Base-by-base conservation (phyloP, 2,329 filamentous ascomycete genomes). In the Periconia sp. region DNA sequence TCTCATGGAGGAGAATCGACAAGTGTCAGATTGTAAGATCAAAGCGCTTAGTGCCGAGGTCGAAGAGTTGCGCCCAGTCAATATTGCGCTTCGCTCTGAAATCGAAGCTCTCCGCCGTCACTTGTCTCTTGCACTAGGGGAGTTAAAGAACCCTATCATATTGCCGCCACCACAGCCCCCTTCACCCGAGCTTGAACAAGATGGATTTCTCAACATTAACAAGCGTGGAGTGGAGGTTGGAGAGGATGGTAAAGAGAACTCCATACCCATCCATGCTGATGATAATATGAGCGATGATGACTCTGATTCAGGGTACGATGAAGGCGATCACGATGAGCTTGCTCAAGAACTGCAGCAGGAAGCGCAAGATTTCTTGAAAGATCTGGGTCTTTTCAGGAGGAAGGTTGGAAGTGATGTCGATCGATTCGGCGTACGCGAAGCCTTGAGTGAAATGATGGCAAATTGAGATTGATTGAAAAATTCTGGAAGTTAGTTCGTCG, bases 21-120 rank as follows among this genome's bases (percentile, higher is more conserved):
- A 95, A 69, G 88, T 97, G 11, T 86, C 88, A 21, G 92, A 97
- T 66, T 90, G 88, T 75, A 96, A 96, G 79, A 96, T 99, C 66
- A 86, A 90, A 56, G 89, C 87, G 52, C 74, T 99, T 40, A 87
- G 69, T 0, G 58, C 57, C 17, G 76, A 79, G 53, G 69, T 77
- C 9, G 76, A 79, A 29, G 74, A 77, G 46, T 57, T 78, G 13
- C 61, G 74, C 8, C 75, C 75, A 3, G 54, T 61, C 43, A 76
- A 75, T 44, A 53, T 88, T 68, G 92, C 88, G 1, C 84, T 79
- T 16, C 63, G 59, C 21, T 61, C 63, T 22, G 75, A 99, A 75
- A 96, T 96, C 51, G 92, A 96, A 63, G 88, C 92, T 0, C 73
- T 97, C 59, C 81, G 91, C 50, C 78, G 94, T 46, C 94, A 99